Evolutionary conservation across 2,329 filamentous ascomycete species (phyloP), one percentile per base, ranked within the genome.

Genomic region (Colletotrichum truncatum): DNA sequence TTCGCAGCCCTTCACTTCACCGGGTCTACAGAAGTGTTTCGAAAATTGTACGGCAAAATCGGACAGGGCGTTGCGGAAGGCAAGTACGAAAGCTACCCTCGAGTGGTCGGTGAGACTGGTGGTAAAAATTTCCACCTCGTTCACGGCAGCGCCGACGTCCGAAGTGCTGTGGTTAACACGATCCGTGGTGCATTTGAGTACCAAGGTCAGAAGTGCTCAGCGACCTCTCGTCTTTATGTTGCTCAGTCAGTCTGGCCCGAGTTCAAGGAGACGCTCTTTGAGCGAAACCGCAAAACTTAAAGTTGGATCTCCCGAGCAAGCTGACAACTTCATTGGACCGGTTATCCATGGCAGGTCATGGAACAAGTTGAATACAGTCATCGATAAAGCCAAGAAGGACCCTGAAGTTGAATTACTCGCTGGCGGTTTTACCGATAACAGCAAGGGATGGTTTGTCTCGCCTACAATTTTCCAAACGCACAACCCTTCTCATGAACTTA

Each of bases 1-100:
- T 96, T 98, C 72, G 91, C 94, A 7, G 91, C 92, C n/a, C 88
- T 98, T 16, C 94, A 98, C 83, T 98, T 94, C 84, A 98, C 94
- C 1, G 95, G 95, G 67, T 96, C 92, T 82, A 98, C 95, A 0
- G 89, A 89, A 49, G 93, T 98, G 26, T 98, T 98, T 89, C 91
- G 93, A 66, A 89, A 89, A 74, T 84, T 98, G 10, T 97, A 96
- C 77, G 93, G 93, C 16, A 88, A 93, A 77, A 97, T 98, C 72
- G 93, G 93, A 12, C 84, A 87, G 68, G 93, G 92, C 41, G 90
- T 97, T n/a, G 91, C 92, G 4, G 89, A 94, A 73, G 93, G 92
- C 68, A 91, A 88, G 64, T 98, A 97, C 82, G 84, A 85, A 69
- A 89, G 91, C 71, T 98, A 98, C 80, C 93, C 93, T 46, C 90